Conservation (phyloP, 2,329 filamentous ascomycete genomes). For the Xylariomycetidae sp. region DNA sequence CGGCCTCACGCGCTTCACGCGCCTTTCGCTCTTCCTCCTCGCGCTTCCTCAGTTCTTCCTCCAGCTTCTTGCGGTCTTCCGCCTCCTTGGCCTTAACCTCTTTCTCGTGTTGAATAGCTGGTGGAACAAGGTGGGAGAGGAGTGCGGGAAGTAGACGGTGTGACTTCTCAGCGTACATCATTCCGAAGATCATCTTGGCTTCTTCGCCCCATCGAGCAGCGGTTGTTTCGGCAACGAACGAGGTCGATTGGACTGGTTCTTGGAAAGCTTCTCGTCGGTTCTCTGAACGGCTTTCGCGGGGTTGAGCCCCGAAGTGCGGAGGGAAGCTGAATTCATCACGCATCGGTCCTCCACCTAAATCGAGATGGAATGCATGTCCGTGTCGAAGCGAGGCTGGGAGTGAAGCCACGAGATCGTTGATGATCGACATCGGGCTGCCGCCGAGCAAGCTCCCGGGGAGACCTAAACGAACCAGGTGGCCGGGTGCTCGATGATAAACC, state of each 20-base stretch:
- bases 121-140: constrained; percentile 68
- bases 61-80: constrained; percentile 47
- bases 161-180: constrained; percentile 61
- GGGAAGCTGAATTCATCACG: constrained; percentile 47
- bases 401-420: constrained; percentile 51
- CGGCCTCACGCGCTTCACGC: constrained; percentile 66
- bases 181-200: constrained; percentile 76
- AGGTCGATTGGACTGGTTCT: constrained; percentile 68
- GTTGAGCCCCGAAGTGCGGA: constrained; percentile 22
- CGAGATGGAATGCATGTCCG: constrained; percentile 52
- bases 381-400: constrained; percentile 41
- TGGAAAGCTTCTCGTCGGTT: constrained; percentile 43
- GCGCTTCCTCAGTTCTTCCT: constrained; percentile 56
- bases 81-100: constrained; percentile 55
- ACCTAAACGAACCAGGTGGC: constrained; percentile 49
- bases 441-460: constrained; percentile 41
- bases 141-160: constrained; percentile 63
- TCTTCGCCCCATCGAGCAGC: constrained; percentile 82
- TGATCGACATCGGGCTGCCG: constrained; percentile 44
- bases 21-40: constrained; percentile 60
- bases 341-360: constrained; percentile 45
- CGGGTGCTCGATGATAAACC: constrained; percentile 36
- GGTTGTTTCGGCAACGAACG: constrained; percentile 68
- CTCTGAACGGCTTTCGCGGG: constrained; percentile 40
- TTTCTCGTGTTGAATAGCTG: constrained; percentile 76